Evolutionary conservation across 345 rosid species (phyloP), one percentile per base, ranked within the genome.

Genomic region (Acer negundo): DNA sequence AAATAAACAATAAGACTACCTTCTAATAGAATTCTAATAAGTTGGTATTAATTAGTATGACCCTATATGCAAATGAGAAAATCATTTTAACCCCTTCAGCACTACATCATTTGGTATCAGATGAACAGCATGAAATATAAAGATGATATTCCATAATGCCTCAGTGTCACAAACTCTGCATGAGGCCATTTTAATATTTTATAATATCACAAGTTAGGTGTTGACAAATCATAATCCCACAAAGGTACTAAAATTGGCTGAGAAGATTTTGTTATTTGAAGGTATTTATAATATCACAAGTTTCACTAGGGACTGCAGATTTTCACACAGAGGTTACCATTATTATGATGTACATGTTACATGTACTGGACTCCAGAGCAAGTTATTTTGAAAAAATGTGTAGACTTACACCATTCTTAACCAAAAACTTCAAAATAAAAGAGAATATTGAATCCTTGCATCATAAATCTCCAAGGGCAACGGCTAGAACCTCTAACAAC

Each of bases 1-100:
- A 17, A 12, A 28, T 74, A 17, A 62, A 62, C 77, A 46, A 74
- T 74, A 35, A 46, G 16, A 42, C 17, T 53, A 58, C 46, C 70
- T 74, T 64, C 19, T 16, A 46, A 24, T 7, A 73, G 65, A 24
- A 73, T 17, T 72, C 24, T 24, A 16, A 62, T 3, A 7, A 46
- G 44, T 22, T 56, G 22, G 40, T 42, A 13, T 23, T 31, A 20
- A 16, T 3, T 49, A 28, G 66, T 7, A 62, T 62, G 13, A 23
- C 44, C 69, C 13, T 26, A 65, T 64, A 28, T 10, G 19, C 31
- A 64, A 64, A 10, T 64, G 62, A 56, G 6, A 72, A 12, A 38
- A 55, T 23, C 46, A 46, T 42, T 73, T 61, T 23, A n/a, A 73
- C 17, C 26, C n/a, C 76, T 58, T 20, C 49, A 61, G 67, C 56